Conservation (phyloP, 306 rosid species). For the Acacia melanoxylon region DNA sequence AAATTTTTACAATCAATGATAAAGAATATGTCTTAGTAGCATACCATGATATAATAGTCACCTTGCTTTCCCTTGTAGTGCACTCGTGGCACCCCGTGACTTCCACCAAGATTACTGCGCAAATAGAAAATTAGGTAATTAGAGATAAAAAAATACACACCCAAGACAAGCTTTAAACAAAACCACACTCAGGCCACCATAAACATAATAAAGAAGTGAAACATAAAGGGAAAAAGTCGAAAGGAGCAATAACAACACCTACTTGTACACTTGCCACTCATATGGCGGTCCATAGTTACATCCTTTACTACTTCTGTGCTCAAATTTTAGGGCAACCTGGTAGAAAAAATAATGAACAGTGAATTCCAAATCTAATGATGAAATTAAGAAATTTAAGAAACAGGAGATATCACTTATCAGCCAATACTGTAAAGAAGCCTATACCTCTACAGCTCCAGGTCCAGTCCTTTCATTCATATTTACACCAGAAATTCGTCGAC, state of each 20-base stretch:
- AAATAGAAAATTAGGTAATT: slow-evolving; percentile 1
- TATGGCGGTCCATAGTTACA: slow-evolving; percentile 97
- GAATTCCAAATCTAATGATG: not conserved
- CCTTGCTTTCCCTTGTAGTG: slow-evolving; percentile 97
- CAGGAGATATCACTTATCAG: slow-evolving; percentile 10
- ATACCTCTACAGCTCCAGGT: slow-evolving; percentile 72
- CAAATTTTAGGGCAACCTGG: slow-evolving; percentile 97
- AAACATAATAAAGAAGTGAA: not conserved
- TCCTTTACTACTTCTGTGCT: slow-evolving; percentile 97
- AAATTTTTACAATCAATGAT: not conserved
- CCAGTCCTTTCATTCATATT: slow-evolving; percentile 56
- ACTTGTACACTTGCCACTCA: slow-evolving; percentile 99
- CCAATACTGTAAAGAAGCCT: slow-evolving; percentile 15
- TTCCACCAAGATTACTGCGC: slow-evolving; percentile 89
- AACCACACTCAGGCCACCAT: not conserved
- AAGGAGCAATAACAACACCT: slow-evolving; percentile 25
- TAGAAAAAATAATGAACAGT: not conserved
- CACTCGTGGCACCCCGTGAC: slow-evolving; percentile 96
- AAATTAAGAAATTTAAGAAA: not conserved
- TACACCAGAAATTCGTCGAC: slow-evolving; percentile 58
- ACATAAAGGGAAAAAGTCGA: not conserved
- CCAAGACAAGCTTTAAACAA: not conserved
- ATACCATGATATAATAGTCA: slow-evolving; percentile 92
- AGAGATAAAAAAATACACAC: not conserved
- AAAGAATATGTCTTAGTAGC: slow-evolving; percentile 19